Base-by-base conservation (phyloP, 345 rosid species). In the Mercurialis annua region DNA sequence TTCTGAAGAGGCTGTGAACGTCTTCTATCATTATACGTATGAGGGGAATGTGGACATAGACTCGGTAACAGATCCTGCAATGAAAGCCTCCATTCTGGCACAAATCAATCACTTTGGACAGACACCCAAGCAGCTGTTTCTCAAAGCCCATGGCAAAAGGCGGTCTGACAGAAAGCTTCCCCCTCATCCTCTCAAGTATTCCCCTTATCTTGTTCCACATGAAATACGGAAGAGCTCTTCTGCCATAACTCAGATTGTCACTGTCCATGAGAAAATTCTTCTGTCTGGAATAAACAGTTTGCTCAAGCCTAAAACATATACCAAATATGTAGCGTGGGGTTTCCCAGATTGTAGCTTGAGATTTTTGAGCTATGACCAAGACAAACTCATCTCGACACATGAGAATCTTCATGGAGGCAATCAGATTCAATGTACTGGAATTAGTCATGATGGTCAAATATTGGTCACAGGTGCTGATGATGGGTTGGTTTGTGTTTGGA, bases 21-120 rank as follows among this genome's bases (percentile, higher is more conserved):
- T 95, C 67, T 95, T 92, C 90, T 95, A 95, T 76, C 99, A 95
- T 76, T 95, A 95, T 85, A 95, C 99, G 15, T 95, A 95, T 34
- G 99, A 95, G 77, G 99, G 99, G 29, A 95, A 92, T 71, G 99
- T 95, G 69, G 99, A 95, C 78, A 95, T 95, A 62, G 99, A 95
- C 82, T 87, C 97, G 10, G 99, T 95, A 68, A 84, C 88, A 51
- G 99, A 95, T 71, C 98, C 99, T 36, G 96, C 98, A 26, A 81
- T 95, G 99, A 95, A 95, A 83, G 99, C 99, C 66, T 86, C 99
- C 69, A 95, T 95, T 74, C 84, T 95, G 54, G 99, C 99, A 36
- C 99, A 95, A 71, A 95, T 95, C 74, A 95, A 95, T 78, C 98
- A 95, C 80, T 95, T 95, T 78, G 99, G 99, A 47, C 99, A 95